Conservation (phyloP, 2,329 filamentous ascomycete species). For the Keithomyces neogunnii region DNA sequence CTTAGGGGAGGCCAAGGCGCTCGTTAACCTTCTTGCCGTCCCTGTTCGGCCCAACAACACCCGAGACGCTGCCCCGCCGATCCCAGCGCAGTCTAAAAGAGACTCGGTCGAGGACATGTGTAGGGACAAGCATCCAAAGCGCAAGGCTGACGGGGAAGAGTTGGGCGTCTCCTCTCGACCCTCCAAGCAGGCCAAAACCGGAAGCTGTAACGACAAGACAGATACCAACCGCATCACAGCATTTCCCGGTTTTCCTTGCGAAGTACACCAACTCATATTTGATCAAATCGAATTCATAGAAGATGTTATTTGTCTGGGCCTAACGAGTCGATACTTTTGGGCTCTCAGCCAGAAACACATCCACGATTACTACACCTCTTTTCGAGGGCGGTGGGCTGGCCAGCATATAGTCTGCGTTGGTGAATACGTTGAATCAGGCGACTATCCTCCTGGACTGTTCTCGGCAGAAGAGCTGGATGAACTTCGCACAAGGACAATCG, state of each 20-base stretch:
- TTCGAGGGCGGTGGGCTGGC: not conserved
- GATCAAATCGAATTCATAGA: rapidly evolving
- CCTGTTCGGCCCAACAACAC: not conserved
- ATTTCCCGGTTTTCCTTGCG: not conserved
- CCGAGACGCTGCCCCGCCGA: not conserved
- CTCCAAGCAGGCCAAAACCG: not conserved
- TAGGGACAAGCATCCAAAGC: not conserved
- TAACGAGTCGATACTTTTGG: not conserved
- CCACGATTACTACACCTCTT: rapidly evolving
- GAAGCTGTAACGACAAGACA: not conserved
- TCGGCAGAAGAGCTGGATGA: not conserved
- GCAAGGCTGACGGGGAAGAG: not conserved
- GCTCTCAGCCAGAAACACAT: not conserved
- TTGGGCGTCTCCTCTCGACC: not conserved
- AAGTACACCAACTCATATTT: not conserved
- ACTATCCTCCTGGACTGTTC: conserved; percentile 5
- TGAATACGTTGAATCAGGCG: not conserved
- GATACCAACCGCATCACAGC: not conserved
- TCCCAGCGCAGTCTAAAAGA: not conserved
- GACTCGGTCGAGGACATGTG: not conserved
- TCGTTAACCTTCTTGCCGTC: not conserved
- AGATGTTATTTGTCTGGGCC: not conserved
- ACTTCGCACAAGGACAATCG: not conserved
- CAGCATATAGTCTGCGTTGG: conserved; percentile 7
- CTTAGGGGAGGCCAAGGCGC: not conserved